These are phyloP conservation scores for Nevesoporus exiguus DNA, from an alignment of 768 basidiomycete genomes.

Conservation along the genomic window DNA sequence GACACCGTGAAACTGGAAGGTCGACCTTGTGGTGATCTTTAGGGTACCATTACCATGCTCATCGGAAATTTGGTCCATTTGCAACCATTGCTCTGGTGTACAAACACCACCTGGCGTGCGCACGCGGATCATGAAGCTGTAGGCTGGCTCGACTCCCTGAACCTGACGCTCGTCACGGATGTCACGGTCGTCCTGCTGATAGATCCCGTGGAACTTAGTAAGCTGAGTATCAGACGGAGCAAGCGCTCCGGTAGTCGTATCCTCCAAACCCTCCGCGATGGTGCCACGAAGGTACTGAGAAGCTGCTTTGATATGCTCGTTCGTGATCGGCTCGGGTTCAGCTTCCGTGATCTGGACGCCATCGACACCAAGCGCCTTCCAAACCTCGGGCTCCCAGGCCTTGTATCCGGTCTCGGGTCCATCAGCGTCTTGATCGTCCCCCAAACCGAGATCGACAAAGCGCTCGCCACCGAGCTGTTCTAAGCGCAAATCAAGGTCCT, in stretches of 20 bases:
- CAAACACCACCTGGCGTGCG: constrained; percentile 97
- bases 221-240: constrained; percentile 89
- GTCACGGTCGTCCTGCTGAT: constrained; percentile 97
- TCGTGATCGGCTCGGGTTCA: constrained; percentile 96
- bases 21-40: constrained; percentile 96
- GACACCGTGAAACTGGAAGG: constrained; percentile 99
- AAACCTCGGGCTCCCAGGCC: constrained; percentile 87
- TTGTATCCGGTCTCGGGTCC: constrained; percentile 96
- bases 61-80: constrained; percentile 95
- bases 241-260: constrained; percentile 85
- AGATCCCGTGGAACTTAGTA: constrained; percentile 97
- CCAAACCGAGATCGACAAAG: constrained; percentile 74
- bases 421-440: constrained; percentile 97
- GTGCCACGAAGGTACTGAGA: constrained; percentile 93
- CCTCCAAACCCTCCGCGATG: constrained; percentile 86
- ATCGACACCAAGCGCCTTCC: constrained; percentile 95
- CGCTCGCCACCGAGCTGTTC: constrained; percentile 78
- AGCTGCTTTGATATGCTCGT: constrained; percentile 99
- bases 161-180: constrained; percentile 94
- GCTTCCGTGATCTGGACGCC: constrained; percentile 82
- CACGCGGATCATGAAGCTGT: constrained; percentile 97
- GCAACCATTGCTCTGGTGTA: constrained; percentile 85
- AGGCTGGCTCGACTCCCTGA: constrained; percentile 93
- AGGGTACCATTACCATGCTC: constrained; percentile 91
- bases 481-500: constrained; percentile 82